Evolutionary conservation across 164 flowering plant species (phyloP).

Genomic region (Magnolia changhungtana): DNA sequence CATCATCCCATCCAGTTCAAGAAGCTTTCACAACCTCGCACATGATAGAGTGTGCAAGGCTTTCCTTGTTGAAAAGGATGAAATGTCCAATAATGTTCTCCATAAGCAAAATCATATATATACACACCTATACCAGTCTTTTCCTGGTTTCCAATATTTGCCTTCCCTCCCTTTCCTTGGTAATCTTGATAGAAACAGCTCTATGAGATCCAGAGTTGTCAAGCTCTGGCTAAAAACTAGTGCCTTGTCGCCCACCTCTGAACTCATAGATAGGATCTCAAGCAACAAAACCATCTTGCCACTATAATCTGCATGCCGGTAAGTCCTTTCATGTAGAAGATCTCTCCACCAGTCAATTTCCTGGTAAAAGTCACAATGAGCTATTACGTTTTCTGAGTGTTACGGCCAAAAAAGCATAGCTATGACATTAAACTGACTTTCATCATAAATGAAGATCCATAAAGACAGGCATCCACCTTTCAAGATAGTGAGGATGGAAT

Average conservation of each 20-base stretch:
- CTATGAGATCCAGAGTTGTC: slow-evolving; percentile 88
- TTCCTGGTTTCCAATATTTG: slow-evolving; percentile 83
- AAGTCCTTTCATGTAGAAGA: slow-evolving; percentile 57
- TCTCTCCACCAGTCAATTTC: slow-evolving; percentile 76
- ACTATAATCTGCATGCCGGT: slow-evolving; percentile 65
- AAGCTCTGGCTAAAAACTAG: slow-evolving; percentile 94
- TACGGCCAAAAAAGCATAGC: not conserved
- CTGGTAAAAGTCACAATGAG: slow-evolving; percentile 31
- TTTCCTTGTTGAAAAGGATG: not conserved
- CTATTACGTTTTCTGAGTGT: not conserved
- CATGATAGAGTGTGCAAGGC: not conserved
- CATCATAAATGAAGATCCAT: not conserved
- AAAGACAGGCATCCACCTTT: not conserved
- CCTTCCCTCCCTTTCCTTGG: slow-evolving; percentile 55
- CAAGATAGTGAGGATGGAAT: not conserved
- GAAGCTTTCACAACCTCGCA: not conserved
- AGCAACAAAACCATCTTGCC: slow-evolving; percentile 97
- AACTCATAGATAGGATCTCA: slow-evolving; percentile 72
- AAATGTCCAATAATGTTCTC: not conserved
- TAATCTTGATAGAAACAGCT: slow-evolving; percentile 69
- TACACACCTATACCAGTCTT: slow-evolving; percentile 96
- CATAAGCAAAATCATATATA: not conserved
- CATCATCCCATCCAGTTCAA: not conserved
- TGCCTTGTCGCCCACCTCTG: slow-evolving; percentile 78
- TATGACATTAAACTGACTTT: not conserved